phyloP scores from a whole-genome alignment of 139 green algal species.

The Micractinium conductrix region DNA sequence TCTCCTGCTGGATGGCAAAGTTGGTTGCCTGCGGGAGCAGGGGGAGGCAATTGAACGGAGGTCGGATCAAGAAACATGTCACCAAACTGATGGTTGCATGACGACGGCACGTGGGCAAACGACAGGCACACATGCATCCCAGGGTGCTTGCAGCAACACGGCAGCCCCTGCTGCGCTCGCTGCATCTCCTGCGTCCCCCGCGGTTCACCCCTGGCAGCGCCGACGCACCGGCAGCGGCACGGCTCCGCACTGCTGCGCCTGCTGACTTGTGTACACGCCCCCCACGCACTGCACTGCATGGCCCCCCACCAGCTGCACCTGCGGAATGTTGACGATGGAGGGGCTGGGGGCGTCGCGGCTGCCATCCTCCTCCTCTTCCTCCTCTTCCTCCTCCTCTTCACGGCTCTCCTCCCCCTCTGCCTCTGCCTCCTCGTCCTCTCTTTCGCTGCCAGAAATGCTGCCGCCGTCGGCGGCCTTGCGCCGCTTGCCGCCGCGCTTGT shows the following conservation, averaged over 20 bases:
- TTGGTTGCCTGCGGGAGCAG: constrained; percentile 15
- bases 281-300: no score
- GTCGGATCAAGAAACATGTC: no score
- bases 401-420: not conserved
- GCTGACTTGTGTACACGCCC: no score
- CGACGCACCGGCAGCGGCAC: not conserved
- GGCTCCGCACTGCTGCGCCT: not conserved
- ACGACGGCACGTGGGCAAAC: no score
- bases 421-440: not conserved
- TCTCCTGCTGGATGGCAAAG: constrained; percentile 21
- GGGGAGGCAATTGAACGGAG: not conserved
- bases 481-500: not conserved
- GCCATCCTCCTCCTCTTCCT: not conserved
- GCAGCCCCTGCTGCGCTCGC: no score
- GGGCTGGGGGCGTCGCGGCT: not conserved
- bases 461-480: not conserved
- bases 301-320: no score
- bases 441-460: not conserved
- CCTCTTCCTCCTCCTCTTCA: not conserved
- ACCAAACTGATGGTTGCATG: no score
- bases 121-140: no score
- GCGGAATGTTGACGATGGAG: not conserved
- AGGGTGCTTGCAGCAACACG: not conserved
- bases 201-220: not conserved
- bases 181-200: no score